A percentile compares a stretch with the other conserved stretches of the same genome.
phyloP scores from a whole-genome alignment of 2,329 filamentous ascomycete species.

The Cylindrodendrum hubeiense region DNA sequence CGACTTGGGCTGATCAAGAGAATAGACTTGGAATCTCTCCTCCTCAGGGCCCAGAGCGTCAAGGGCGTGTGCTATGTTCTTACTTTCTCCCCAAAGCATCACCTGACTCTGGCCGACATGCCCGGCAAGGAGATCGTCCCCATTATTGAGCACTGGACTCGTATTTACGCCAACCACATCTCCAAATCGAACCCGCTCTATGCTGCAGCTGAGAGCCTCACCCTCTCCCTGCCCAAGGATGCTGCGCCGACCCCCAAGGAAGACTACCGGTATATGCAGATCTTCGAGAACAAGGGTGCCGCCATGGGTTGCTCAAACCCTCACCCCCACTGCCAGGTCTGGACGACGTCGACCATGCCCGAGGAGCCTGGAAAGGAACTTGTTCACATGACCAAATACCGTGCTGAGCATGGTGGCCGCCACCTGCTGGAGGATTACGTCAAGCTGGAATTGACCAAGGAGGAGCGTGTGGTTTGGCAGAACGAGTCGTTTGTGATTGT shows the following conservation, averaged over 20 bases:
- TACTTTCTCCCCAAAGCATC: slow-evolving; percentile 91
- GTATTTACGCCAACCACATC: slow-evolving; percentile 87
- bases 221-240: slow-evolving; percentile 54
- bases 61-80: slow-evolving; percentile 98
- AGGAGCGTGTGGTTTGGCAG: slow-evolving; percentile 88
- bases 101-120: slow-evolving; percentile 94
- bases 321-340: slow-evolving; percentile 96
- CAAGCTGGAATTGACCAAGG: slow-evolving; percentile 82
- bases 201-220: slow-evolving; percentile 52
- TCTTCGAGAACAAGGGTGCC: slow-evolving; percentile 98
- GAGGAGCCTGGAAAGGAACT: slow-evolving; percentile 90
- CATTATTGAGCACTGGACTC: slow-evolving; percentile 90
- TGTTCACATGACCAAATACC: slow-evolving; percentile 82
- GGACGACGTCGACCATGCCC: slow-evolving; percentile 91
- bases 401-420: slow-evolving; percentile 75
- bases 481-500: slow-evolving; percentile 88
- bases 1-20: slow-evolving; percentile 1
- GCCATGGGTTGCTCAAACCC: slow-evolving; percentile 99
- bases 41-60: slow-evolving; percentile 86
- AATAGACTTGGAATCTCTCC: slow-evolving; percentile 77
- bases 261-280: slow-evolving; percentile 97
- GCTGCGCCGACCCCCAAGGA: slow-evolving; percentile 67
- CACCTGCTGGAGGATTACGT: slow-evolving; percentile 91
- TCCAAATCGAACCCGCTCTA: slow-evolving; percentile 76
- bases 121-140: slow-evolving; percentile 80